phyloP scores from a whole-genome alignment of 2,329 filamentous ascomycete genomes.

The Paecilomyces niveus region DNA sequence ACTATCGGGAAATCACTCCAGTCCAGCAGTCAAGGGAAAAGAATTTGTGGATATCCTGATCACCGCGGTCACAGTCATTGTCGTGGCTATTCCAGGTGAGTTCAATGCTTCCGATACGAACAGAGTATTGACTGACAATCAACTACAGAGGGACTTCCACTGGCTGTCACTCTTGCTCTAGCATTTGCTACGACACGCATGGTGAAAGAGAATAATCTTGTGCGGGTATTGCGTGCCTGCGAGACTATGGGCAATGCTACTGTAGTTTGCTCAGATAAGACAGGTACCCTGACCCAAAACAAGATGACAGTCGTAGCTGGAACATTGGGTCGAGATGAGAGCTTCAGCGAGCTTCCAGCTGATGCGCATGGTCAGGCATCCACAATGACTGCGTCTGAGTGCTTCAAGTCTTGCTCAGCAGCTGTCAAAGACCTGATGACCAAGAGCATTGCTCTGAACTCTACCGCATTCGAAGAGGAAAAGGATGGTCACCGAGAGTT shows the following conservation, averaged over 20 bases:
- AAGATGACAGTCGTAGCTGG: conserved; percentile 72
- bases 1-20: conserved; percentile 47
- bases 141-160: conserved; percentile 58
- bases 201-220: conserved; percentile 70
- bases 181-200: conserved; percentile 72
- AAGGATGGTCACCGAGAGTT: conserved; percentile 60
- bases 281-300: conserved; percentile 66
- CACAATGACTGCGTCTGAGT: conserved; percentile 16
- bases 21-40: conserved; percentile 69
- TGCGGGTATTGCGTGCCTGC: conserved; percentile 68
- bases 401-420: conserved; percentile 24
- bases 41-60: conserved; percentile 70
- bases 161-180: conserved; percentile 70
- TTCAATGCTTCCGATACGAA: not conserved
- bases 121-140: conserved; percentile 6
- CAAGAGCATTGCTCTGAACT: conserved; percentile 43
- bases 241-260: conserved; percentile 78
- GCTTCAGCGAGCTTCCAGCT: conserved; percentile 42
- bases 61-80: conserved; percentile 70
- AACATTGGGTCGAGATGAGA: conserved; percentile 53
- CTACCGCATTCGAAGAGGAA: conserved; percentile 70
- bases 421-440: conserved; percentile 29
- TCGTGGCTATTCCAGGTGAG: conserved; percentile 62
- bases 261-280: conserved; percentile 75
- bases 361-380: conserved; percentile 8